Conservation (phyloP, 2,329 filamentous ascomycete species). For the Xylaria sp. region DNA sequence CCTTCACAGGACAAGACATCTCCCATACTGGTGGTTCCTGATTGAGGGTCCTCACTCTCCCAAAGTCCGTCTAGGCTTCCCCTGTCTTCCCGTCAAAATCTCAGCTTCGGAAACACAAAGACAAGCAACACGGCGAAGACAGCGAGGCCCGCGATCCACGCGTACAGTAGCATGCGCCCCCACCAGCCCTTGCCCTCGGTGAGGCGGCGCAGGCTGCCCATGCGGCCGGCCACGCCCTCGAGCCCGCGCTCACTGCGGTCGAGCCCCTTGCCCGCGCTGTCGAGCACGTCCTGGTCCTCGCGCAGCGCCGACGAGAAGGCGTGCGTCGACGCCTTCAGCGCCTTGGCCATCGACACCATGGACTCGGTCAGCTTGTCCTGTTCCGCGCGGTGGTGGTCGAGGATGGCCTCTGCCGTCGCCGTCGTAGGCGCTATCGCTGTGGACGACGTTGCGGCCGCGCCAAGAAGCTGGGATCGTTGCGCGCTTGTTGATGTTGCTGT, state of each 20-base stretch:
- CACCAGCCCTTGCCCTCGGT: slow-evolving; percentile 90
- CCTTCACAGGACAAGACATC: not conserved
- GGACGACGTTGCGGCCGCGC: slow-evolving; percentile 50
- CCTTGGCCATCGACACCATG: slow-evolving; percentile 81
- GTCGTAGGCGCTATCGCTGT: slow-evolving; percentile 53
- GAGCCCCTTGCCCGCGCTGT: slow-evolving; percentile 77
- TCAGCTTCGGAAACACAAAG: slow-evolving; percentile 86
- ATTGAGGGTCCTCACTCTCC: too few relatives aligned
- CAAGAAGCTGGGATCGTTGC: slow-evolving; percentile 60
- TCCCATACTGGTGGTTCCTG: too few relatives aligned
- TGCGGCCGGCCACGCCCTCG: slow-evolving; percentile 78
- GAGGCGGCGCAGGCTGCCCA: slow-evolving; percentile 82
- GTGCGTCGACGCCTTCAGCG: slow-evolving; percentile 79
- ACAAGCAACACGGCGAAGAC: slow-evolving; percentile 81
- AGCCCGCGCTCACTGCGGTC: slow-evolving; percentile 81
- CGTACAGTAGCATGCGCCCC: slow-evolving; percentile 85
- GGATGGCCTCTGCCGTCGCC: slow-evolving; percentile 73
- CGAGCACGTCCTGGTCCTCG: slow-evolving; percentile 75
- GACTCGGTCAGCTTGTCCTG: slow-evolving; percentile 85
- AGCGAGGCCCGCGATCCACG: slow-evolving; percentile 85
- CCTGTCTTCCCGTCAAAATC: slow-evolving; percentile 69
- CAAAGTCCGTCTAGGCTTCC: not conserved
- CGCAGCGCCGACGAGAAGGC: slow-evolving; percentile 79
- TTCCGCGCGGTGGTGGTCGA: slow-evolving; percentile 81
- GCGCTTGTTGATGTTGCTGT: slow-evolving; percentile 38